Conservation (phyloP, 2,329 filamentous ascomycete species). For the Aciculosporium take region DNA sequence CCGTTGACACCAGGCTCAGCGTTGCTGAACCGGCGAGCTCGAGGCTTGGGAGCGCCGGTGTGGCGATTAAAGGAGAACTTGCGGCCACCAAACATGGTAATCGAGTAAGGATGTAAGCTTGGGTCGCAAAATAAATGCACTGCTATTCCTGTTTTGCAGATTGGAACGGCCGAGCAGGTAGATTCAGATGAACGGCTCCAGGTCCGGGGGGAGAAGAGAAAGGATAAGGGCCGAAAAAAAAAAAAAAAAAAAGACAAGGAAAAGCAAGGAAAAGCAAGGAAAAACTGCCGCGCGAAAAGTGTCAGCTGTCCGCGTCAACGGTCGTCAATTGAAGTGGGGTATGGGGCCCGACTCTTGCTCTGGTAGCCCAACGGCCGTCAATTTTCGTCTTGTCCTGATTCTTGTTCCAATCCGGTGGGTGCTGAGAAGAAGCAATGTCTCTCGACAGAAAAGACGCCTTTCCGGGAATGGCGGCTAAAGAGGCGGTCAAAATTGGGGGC, state of each 20-base stretch:
- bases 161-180: not conserved
- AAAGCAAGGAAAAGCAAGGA: not conserved
- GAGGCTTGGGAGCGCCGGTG: constrained; percentile 43
- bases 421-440: not conserved
- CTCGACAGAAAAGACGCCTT: not conserved
- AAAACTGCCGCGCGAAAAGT: not conserved
- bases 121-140: not conserved
- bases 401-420: not conserved
- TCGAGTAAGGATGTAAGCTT: not conserved
- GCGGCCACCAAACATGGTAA: constrained; percentile 38
- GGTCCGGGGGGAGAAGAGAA: not conserved
- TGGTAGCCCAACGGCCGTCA: not conserved
- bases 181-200: not conserved
- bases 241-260: not conserved
- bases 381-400: not conserved
- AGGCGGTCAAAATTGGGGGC: not conserved
- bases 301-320: not conserved
- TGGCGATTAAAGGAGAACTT: constrained; percentile 56
- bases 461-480: not conserved
- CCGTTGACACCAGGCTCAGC: constrained; percentile 42
- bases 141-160: not conserved
- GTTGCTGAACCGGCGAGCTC: constrained; percentile 41
- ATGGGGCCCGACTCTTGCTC: not conserved
- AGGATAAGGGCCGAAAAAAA: not conserved
- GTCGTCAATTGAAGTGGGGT: too few species aligned